These are phyloP conservation scores for Amanita pseudoporphyria DNA, from an alignment of 768 basidiomycete species.

Conservation along the genomic window DNA sequence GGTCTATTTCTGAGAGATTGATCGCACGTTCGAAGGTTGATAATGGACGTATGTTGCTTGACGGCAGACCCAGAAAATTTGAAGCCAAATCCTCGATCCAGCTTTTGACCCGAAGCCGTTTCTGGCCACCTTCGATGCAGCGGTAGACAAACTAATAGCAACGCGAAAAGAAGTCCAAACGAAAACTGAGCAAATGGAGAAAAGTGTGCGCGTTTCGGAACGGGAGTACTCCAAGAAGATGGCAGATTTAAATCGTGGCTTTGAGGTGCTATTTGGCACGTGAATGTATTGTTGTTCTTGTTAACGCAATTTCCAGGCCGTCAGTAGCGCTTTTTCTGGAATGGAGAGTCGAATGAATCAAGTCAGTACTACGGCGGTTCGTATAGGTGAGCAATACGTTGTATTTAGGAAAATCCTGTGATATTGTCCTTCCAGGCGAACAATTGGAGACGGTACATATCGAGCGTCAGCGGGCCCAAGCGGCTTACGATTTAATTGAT, in stretches of 20 bases:
- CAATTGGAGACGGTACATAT: constrained; percentile 93
- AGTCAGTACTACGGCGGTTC: constrained; percentile 87
- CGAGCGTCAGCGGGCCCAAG: constrained; percentile 86
- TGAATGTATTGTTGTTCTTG: neutral
- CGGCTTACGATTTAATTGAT: constrained; percentile 87
- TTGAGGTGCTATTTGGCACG: constrained; percentile 56
- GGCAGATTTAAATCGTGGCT: constrained; percentile 85
- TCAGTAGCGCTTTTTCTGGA: constrained; percentile 76
- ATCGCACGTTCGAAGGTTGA: constrained; percentile 78
- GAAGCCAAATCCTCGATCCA: constrained; percentile 20
- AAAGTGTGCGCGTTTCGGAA: constrained; percentile 80
- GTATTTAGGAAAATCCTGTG: neutral
- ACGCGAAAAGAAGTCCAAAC: constrained; percentile 85
- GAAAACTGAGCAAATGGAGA: constrained; percentile 88
- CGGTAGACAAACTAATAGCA: constrained; percentile 80
- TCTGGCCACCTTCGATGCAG: constrained; percentile 84
- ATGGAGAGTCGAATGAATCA: constrained; percentile 91
- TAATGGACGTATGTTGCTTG: constrained; percentile 53
- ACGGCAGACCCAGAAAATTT: neutral
- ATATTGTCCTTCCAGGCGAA: constrained; percentile 49
- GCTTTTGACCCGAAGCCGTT: constrained; percentile 96
- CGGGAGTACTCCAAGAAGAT: constrained; percentile 92
- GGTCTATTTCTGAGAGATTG: constrained; percentile 76
- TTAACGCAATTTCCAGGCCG: constrained; percentile 44
- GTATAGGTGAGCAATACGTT: constrained; percentile 58